Base-by-base conservation (phyloP, 2,329 filamentous ascomycete genomes). In the Phyllosticta citrichinensis region DNA sequence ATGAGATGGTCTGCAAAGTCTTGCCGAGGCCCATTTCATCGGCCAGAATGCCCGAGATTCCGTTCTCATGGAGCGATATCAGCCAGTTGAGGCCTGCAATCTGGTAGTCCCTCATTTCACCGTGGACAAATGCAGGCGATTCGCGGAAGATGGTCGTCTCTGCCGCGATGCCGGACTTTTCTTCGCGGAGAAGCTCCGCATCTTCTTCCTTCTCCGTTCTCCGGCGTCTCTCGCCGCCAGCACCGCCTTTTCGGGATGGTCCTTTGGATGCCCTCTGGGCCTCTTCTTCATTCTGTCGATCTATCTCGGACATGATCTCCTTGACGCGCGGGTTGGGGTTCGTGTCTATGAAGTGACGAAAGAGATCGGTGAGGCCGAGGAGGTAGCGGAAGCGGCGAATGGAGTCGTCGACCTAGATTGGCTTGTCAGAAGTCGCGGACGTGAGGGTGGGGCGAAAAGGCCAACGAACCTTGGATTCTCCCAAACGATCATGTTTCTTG, bases 21-120 rank as follows among this genome's bases (percentile, higher is more conserved):
- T 99, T 99, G 69, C 94, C 94, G 20, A 99, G 81, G 75, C 94
- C 94, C 94, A 99, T 99, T 77, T 99, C 94, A 71, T 99, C 94
- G 63, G 94, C 94, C 56, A 99, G 80, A 65, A 99, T 99, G 67
- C 94, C 94, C 20, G 93, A 97, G 66, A 99, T 99, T 79, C 94
- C 94, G 69, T 99, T 99, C 75, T 99, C 94, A 69, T 99, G 94
- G 5, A 99, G 82, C 12, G 92, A 97, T 67, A 99, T 91, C 54
- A 99, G 83, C 94, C 94, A 99, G 74, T 99, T 99, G 66, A 99
- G 80, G 66, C 94, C 94, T 35, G 90, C 89, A 67, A 99, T 81
- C 74, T 99, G 94, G 75, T 99, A 99, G 74, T 99, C 94, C 71
- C 94, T 87, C 91, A 99, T 97, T 62, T 83, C 79, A 53, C 94